phyloP scores from a whole-genome alignment of 169 alveolate genomes.

The Toxoplasma gondii region DNA sequence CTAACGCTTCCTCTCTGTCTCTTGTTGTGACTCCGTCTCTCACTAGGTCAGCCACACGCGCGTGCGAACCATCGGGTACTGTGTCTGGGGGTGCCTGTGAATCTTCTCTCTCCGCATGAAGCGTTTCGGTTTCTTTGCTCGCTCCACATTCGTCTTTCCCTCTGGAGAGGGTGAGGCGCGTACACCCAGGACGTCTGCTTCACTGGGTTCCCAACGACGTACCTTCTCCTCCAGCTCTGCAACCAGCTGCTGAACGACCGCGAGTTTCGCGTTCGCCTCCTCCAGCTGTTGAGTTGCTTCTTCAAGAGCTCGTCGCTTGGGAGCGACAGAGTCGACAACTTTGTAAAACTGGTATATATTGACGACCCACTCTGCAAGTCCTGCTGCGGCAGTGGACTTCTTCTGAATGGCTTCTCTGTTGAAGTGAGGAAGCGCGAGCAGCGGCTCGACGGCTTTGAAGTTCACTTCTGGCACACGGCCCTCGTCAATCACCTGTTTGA shows the following conservation, averaged over 20 bases:
- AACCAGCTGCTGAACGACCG: constrained; percentile 85
- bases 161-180: no score
- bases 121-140: no score
- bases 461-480: constrained; percentile 89
- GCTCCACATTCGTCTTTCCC: no score
- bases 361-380: constrained; percentile 83
- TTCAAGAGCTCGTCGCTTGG: constrained; percentile 91
- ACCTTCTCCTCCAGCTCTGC: constrained; percentile 78
- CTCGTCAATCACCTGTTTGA: constrained; percentile 89
- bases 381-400: constrained; percentile 93
- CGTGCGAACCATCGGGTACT: no score
- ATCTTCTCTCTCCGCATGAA: no score
- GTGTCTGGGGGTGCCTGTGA: no score
- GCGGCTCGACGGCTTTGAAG: constrained; percentile 84
- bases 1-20: neutral
- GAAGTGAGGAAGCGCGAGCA: constrained; percentile 85
- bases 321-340: constrained; percentile 93
- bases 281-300: constrained; percentile 92
- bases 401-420: constrained; percentile 90
- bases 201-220: no score
- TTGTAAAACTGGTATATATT: constrained; percentile 93
- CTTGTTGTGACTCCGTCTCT: no score
- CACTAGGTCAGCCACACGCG: no score
- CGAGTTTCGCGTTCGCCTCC: constrained; percentile 88
- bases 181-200: no score